Evolutionary conservation across 441 rosid species (phyloP), one percentile per base, ranked within the genome.

Genomic region (Viola pubescens): DNA sequence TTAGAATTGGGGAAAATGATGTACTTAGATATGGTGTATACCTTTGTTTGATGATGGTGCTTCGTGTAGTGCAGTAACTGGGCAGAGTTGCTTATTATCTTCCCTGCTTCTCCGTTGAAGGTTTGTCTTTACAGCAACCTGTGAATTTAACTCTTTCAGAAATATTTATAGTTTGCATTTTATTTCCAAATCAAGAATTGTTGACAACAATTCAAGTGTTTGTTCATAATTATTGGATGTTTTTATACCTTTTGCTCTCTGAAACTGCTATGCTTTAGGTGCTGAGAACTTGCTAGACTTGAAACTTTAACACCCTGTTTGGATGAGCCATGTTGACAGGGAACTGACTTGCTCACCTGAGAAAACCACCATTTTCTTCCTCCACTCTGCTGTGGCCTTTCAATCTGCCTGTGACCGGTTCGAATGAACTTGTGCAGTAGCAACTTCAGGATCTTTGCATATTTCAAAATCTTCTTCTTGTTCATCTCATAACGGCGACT

Each of bases 231-330:
- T 40, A 62, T 10, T 48, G 9, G 2, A 19, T 48, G 34, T 52
- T 50, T 50, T 12, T 52, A 52, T 67, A 79, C 81, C 81, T 71
- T 45, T 45, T 62, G 52, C 59, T 58, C 47, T 61, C 54, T 65
- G 56, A 5, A 42, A 12, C 64, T 48, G 46, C 41, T 56, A 9
- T 41, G 37, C 13, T 63, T 50, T 34, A 52, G 58, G 48, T 59
- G 38, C 26, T 48, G 71, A 45, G 53, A 53, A 51, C 50, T 42
- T 56, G 37, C 6, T 34, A 40, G 14, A 45, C 48, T 50, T 52
- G 51, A 11, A 16, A 54, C 64, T 12, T 58, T 62, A 44, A 19
- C 44, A 34, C 26, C 13, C 38, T 60, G 60, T n/a, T 38, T 34
- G 16, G 26, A 37, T 54, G 58, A 41, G n/a, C 16, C 70, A 26